Conservation (phyloP, 495 filamentous ascomycete species). For the Hapsidospora chrysogenum region DNA sequence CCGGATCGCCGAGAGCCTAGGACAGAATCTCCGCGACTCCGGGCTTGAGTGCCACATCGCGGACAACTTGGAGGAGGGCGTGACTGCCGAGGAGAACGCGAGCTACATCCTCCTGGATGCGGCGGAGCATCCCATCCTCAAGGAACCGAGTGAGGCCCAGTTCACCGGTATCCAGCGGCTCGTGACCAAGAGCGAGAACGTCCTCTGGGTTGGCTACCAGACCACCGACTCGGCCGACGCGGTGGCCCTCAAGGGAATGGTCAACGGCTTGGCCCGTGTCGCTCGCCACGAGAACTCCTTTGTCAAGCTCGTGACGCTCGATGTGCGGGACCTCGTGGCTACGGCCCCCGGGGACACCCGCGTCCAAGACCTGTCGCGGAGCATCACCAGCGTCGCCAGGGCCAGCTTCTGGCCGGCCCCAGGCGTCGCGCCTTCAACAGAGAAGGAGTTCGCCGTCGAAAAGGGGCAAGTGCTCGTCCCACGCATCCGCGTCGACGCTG, state of each 20-base stretch:
- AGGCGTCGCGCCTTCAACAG: conserved; percentile 10
- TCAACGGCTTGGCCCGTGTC: neutral
- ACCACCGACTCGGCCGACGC: neutral
- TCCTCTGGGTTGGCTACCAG: neutral
- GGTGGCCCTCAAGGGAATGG: neutral
- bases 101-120: neutral
- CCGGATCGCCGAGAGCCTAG: neutral
- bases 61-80: neutral
- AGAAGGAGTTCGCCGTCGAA: conserved; percentile 19
- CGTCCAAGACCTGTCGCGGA: too few relatives aligned
- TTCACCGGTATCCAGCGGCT: neutral
- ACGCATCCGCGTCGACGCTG: conserved; percentile 18
- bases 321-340: neutral
- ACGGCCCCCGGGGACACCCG: too few relatives aligned
- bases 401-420: too few relatives aligned
- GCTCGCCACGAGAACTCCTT: neutral
- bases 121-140: neutral
- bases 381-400: conserved; percentile 12
- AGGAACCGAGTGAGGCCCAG: neutral
- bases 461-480: conserved; percentile 17
- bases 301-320: neutral
- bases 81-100: neutral
- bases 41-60: too few relatives aligned
- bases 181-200: neutral
- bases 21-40: neutral